Base-by-base conservation (phyloP, 805 yeast genomes). In the Ogataea nitratoaversa region DNA sequence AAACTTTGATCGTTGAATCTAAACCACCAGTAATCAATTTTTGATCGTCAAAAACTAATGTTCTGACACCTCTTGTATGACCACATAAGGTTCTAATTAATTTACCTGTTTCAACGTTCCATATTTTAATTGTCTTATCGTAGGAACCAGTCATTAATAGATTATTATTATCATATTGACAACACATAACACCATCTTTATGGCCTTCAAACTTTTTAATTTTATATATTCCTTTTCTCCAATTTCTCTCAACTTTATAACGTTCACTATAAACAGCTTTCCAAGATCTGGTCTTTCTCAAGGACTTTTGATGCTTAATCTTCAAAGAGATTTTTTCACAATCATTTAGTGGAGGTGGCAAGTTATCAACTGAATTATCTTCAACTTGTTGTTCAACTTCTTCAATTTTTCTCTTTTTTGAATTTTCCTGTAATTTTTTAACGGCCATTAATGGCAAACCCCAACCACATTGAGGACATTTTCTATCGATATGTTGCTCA, bases 401-500 rank as follows among this genome's bases (percentile, higher is more conserved):
- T 23, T 54, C 54, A 16, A 49, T 40, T 34, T 49, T 53, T 32
- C 57, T 47, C 44, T 52, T 55, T 46, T 43, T 47, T 11, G 56
- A 37, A 36, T 44, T 39, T 43, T 60, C 64, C 31, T 57, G 65
- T 41, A 58, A 65, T 54, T 78, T 71, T 58, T 82, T 84, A 79
- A 89, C 87, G 55, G 89, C 96, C 78, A 93, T 76, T 44, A 93
- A 67, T 3, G 99, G 99, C 48, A 93, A 71, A 4, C 99, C 99
- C 99, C 99, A 93, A 13, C 99, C 99, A 66, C 99, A 93, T 57
- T 87, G 87, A 30, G 96, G 95, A 66, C 99, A 93, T 62, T 93
- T 93, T 44, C 95, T 74, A 65, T 93, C 99, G 40, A 93, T 93
- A 62, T 93, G 99, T 65, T 93, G 99, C 59, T 89, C 96, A 59